Base-by-base conservation (phyloP, 129 eudicot genomes). In the Chrysanthemum lavandulifolium region DNA sequence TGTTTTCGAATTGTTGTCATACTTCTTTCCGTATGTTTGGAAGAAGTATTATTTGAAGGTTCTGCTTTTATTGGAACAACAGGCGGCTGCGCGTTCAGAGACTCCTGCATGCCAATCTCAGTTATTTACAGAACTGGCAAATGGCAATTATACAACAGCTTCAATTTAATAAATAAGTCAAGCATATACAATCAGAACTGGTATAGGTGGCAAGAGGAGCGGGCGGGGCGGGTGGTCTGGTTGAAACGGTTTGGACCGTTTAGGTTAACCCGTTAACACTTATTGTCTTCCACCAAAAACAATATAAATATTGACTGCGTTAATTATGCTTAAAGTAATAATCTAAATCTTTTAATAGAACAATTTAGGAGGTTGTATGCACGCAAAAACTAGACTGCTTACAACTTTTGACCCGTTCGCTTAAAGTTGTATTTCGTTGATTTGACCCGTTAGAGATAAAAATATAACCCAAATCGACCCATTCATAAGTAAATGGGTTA, bases 31-130 rank as follows among this genome's bases (percentile, higher is more conserved):
- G 88, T 65, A 55, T 57, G 67, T 61, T 80, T 76, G 43, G 86
- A 68, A 9, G 66, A 64, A 29, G 69, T 73, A 45, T 54, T 78
- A 14, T 58, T 73, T 59, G 58, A 64, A 66, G 77, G 66, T 75
- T 62, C 64, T 13, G 56, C 60, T 43, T 61, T 65, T 65, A 15
- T 13, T 47, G 71, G 71, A 67, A 48, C 74, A 84, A 55, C 69
- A 57, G 71, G 63, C 31, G 0, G 67, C 69, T 66, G 69, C 67
- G 59, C 74, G 8, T 73, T 61, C 71, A 67, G 40, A 62, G 56
- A 14, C 79, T 76, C 85, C 95, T 88, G 90, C 90, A 88, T 56
- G 75, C 75, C 67, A 72, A 54, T 61, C 45, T 57, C 51, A 43
- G 25, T 78, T 56, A 79, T 66, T 33, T 49, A 79, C 61, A 59